Base-by-base conservation (phyloP, 2,329 filamentous ascomycete species). In the Aspergillus thermomutatus region DNA sequence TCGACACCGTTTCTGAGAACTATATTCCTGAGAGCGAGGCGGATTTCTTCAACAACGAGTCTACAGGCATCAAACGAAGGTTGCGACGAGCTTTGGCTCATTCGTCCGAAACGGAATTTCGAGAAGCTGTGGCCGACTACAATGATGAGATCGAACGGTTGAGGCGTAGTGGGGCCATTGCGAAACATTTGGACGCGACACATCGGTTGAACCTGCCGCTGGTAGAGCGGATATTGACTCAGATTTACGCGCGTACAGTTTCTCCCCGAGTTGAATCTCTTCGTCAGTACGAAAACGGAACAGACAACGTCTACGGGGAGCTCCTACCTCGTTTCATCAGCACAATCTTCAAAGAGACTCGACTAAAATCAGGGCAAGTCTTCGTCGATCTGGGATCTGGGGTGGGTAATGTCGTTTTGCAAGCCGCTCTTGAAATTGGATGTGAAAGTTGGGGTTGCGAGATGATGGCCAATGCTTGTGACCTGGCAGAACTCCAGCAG, bases 371-470 rank as follows among this genome's bases (percentile, higher is more conserved):
- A 0, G 84, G 87, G 50, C 89, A 95, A 65, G 86, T 95, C 40
- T 97, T 99, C 71, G 87, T 99, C 58, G 94, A 99, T 70, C 82
- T 99, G 14, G 94, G 94, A 50, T 97, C 93, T 1, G 94, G 94
- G 28, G 94, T 97, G 17, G 94, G 93, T 49, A 99, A 97, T 70
- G 93, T 97, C 2, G 92, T 94, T 26, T 79, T 99, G 51, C 94
- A 99, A 73, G 92, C 93, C 2, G 94, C 94, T 0, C 83, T 99
- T 21, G 91, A 99, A 73, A 87, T 93, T 52, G 94, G 94, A 19
- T 96, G 92, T 72, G 91, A 96, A 71, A 93, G 89, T 73, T 97
- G 92, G 88, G 94, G 94, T 27, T 96, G 93, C 67, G 94, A 99
- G 74, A 91, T 95, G 82, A 96, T 97, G 91, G 83, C 88, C 56